Evolutionary conservation across 1,284 basidiomycete genomes (phyloP).

Genomic region (Peniophora sp.): DNA sequence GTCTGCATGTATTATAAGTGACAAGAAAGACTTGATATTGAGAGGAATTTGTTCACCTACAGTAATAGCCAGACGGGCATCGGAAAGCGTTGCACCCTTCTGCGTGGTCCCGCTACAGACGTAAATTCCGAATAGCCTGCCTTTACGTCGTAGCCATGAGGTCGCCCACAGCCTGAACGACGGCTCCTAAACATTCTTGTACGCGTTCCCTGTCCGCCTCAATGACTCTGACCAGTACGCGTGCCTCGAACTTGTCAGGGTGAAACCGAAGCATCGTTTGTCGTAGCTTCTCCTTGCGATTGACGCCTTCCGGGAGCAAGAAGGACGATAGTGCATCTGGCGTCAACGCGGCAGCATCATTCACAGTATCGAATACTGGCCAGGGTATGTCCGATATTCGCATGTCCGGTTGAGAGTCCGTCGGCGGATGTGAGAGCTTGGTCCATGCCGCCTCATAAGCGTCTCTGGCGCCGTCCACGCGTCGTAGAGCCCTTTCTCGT

Average conservation of each 20-base stretch:
- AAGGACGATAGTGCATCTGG: slow-evolving; percentile 54
- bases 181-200: slow-evolving; percentile 69
- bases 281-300: slow-evolving; percentile 52
- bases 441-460: slow-evolving; percentile 58
- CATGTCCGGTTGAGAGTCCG: slow-evolving; percentile 15
- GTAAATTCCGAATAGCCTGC: too few species aligned
- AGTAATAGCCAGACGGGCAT: too few species aligned
- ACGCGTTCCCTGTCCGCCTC: slow-evolving; percentile 63
- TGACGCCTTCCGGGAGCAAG: slow-evolving; percentile 33
- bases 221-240: slow-evolving; percentile 52
- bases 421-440: slow-evolving; percentile 29
- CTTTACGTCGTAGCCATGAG: slow-evolving; percentile 26
- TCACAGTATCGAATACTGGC: slow-evolving; percentile 43
- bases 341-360: slow-evolving; percentile 45
- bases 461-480: slow-evolving; percentile 35
- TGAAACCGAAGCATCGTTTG: slow-evolving; percentile 76
- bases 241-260: slow-evolving; percentile 80
- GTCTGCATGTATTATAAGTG: too few species aligned
- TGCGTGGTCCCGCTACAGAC: too few species aligned
- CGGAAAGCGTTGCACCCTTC: too few species aligned
- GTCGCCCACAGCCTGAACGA: slow-evolving; percentile 44
- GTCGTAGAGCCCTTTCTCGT: slow-evolving; percentile 34
- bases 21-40: too few species aligned
- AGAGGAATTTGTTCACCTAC: too few species aligned
- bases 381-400: slow-evolving; percentile 69